Conservation (phyloP, 352 stramenopile genomes). For the Phytophthora boehmeriae region DNA sequence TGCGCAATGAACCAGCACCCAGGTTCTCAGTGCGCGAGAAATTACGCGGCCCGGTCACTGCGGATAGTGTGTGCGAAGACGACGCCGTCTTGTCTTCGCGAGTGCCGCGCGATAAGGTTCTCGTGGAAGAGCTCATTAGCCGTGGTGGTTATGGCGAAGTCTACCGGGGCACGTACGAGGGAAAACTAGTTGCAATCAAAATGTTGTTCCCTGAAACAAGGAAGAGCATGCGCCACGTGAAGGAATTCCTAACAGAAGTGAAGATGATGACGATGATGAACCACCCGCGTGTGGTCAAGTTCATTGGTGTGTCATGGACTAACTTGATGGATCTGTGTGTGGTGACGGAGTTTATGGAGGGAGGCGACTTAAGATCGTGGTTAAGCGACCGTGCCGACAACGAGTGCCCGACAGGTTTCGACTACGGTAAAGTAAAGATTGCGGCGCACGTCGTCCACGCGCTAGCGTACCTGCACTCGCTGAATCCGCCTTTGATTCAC, state of each 20-base stretch:
- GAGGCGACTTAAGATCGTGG: constrained; percentile 55
- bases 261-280: constrained; percentile 57
- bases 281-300: constrained; percentile 53
- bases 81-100: constrained; percentile 45
- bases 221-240: constrained; percentile 45
- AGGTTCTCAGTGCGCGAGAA: constrained; percentile 20
- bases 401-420: constrained; percentile 33
- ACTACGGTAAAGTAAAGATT: constrained; percentile 46
- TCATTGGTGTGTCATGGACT: constrained; percentile 64
- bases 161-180: constrained; percentile 46
- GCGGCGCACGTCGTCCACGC: constrained; percentile 43
- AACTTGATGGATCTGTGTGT: constrained; percentile 60
- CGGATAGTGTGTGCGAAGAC: constrained; percentile 51
- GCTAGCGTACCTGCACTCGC: constrained; percentile 52
- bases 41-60: constrained; percentile 32
- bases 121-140: constrained; percentile 45
- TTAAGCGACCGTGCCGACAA: constrained; percentile 39
- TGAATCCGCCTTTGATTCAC: constrained; percentile 46
- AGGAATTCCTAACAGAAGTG: constrained; percentile 56
- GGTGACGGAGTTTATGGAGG: constrained; percentile 67
- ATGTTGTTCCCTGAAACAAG: constrained; percentile 48
- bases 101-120: constrained; percentile 47
- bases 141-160: constrained; percentile 63
- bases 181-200: constrained; percentile 52
- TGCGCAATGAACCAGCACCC: not conserved